A percentile compares a stretch with the other conserved stretches of the same genome.
These are phyloP conservation scores for Erodium texanum DNA, from an alignment of 441 rosid genomes.

Conservation along the genomic window DNA sequence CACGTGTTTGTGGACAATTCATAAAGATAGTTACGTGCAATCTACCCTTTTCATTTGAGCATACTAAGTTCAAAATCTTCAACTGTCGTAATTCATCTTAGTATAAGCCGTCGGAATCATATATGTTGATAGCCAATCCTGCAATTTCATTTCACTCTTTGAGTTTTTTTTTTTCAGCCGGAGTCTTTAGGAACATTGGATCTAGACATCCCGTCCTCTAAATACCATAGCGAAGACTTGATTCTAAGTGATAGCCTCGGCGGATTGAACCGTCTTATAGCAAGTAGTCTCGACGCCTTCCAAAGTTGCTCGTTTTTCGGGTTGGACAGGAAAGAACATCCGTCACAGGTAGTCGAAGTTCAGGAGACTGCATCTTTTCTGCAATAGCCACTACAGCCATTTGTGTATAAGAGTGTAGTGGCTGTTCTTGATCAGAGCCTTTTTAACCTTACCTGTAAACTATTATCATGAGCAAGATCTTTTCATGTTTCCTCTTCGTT, in stretches of 20 bases:
- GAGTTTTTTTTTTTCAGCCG: conserved; percentile 43
- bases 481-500: too few species aligned
- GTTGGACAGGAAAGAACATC: conserved; percentile 60
- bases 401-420: neutral
- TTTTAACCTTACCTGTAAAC: neutral
- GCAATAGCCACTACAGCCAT: neutral
- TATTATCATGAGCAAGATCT: neutral
- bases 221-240: conserved; percentile 57
- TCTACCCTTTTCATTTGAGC: too few species aligned
- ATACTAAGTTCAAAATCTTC: too few species aligned
- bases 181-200: conserved; percentile 84
- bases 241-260: conserved; percentile 73
- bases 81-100: too few species aligned
- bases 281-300: conserved; percentile 87
- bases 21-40: too few species aligned
- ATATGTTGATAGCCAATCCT: neutral
- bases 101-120: neutral
- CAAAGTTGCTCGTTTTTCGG: conserved; percentile 81
- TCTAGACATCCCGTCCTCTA: conserved; percentile 60
- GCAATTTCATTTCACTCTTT: neutral
- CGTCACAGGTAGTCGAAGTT: conserved; percentile 42
- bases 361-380: conserved; percentile 30
- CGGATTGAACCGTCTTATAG: conserved; percentile 75
- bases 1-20: too few species aligned
- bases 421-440: neutral